Percentiles rank a stretch among this genome's conserved stretches.
phyloP scores from a whole-genome alignment of 75 land plant species.

The Chamaecyparis obtusa region DNA sequence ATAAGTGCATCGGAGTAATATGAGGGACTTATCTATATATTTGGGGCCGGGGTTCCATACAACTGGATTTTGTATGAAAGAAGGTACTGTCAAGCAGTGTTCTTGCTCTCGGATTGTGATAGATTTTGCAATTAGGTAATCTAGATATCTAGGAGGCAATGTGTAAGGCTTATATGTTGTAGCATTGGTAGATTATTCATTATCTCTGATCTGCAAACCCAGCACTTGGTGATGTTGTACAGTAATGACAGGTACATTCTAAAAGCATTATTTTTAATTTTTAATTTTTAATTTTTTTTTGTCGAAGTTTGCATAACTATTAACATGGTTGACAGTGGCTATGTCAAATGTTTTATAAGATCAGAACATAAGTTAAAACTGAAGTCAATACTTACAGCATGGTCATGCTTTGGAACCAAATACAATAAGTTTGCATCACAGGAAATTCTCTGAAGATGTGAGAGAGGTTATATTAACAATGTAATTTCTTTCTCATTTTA shows the following conservation, averaged over 20 bases:
- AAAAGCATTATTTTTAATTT: too few relatives aligned
- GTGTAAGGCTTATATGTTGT: neutral
- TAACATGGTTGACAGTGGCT: neutral
- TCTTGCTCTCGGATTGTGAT: neutral
- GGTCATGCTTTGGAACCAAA: too few relatives aligned
- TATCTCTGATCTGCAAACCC: neutral
- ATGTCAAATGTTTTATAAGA: neutral
- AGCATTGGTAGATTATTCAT: neutral
- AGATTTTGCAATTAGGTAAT: neutral
- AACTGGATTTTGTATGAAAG: neutral
- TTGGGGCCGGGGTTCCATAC: neutral
- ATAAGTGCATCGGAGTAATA: neutral
- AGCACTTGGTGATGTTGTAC: neutral
- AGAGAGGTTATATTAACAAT: too few relatives aligned
- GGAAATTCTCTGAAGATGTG: neutral
- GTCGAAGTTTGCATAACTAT: too few relatives aligned
- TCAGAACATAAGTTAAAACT: neutral
- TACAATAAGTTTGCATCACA: too few relatives aligned
- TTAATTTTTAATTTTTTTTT: too few relatives aligned
- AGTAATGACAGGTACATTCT: constrained; percentile 5
- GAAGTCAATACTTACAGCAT: neutral
- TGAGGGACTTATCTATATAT: neutral
- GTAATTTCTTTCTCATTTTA: too few relatives aligned
- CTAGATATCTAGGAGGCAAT: neutral
- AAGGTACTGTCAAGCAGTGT: neutral